Base-by-base conservation (phyloP, 768 basidiomycete species). In the Guyanaporus albipodus region DNA sequence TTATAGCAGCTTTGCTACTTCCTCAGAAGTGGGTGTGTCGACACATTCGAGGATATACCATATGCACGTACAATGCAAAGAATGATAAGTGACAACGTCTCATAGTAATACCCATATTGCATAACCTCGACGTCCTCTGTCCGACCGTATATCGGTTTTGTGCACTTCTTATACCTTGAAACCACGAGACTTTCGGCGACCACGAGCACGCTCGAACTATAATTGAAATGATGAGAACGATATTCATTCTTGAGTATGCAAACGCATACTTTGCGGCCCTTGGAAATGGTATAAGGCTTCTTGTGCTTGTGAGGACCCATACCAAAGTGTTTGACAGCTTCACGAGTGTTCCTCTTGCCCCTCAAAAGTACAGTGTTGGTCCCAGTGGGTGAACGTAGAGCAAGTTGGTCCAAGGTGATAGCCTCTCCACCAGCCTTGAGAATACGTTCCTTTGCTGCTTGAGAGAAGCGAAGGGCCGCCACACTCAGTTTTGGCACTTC, bases 271-370 rank as follows among this genome's bases (percentile, higher is more conserved):
- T 96, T 97, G 82, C 94, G 89, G 53, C 96, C 95, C 77, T 95
- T 96, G 67, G 91, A 93, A 63, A 75, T 77, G 38, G 93, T 89
- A 76, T 92, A 88, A 38, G 96, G 96, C 76, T 94, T 96, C 80
- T 95, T 97, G 85, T 96, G 77, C 75, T 97, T 91, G 85, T 94
- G 91, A 46, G 93, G 93, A 73, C 85, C 91, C 89, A 91, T 91
- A 72, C 95, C 95, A 69, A 97, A 97, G 81, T 98, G 95, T 71
- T 91, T 93, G 76, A 88, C 83, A 41, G 93, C 89, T 72, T 98
- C 96, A 55, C 96, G 83, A 48, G 88, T 77, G 70, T 84, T 96
- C 81, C 85, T 85, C 73, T 88, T 85, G 58, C 95, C 96, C 54
- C 95, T 79, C 59, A 99, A 75, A 60, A 98, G 73, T 53, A 99